Evolutionary conservation across 2,329 filamentous ascomycete species (phyloP).

Genomic region (Chrysoporthe cubensis): DNA sequence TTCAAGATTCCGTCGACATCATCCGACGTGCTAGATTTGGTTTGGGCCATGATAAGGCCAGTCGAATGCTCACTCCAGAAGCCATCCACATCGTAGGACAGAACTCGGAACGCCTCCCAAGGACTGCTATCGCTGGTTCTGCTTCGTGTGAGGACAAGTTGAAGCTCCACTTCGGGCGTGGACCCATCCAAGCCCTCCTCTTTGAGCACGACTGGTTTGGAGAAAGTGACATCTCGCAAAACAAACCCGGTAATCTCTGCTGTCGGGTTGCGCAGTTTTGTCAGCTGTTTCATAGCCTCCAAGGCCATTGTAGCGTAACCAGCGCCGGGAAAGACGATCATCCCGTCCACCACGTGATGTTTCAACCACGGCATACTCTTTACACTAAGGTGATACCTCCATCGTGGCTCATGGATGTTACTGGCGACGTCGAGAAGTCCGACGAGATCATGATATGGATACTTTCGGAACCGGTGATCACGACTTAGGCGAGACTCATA

Average conservation of each 20-base stretch:
- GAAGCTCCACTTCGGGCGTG: constrained; percentile 16
- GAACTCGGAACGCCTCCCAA: constrained; percentile 14
- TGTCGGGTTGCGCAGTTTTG: neutral
- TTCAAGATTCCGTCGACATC: constrained; percentile 2
- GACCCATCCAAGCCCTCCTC: neutral
- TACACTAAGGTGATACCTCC: constrained; percentile 11
- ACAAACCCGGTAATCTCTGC: neutral
- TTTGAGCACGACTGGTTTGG: constrained; percentile 14
- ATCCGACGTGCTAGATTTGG: neutral
- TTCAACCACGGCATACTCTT: constrained; percentile 11
- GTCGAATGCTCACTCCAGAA: constrained; percentile 18
- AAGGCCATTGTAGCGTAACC: constrained; percentile 13
- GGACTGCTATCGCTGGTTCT: constrained; percentile 11
- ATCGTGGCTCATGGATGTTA: constrained; percentile 2
- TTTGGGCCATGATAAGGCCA: constrained; percentile 2
- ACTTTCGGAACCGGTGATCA: constrained; percentile 31
- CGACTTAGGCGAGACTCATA: constrained; percentile 25
- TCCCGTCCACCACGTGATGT: constrained; percentile 10
- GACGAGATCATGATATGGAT: constrained; percentile 36
- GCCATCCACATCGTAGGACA: constrained; percentile 6
- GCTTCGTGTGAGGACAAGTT: constrained; percentile 12
- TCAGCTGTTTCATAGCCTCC: constrained; percentile 14
- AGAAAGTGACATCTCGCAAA: constrained; percentile 12
- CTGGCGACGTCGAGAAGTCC: neutral
- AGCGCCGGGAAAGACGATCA: constrained; percentile 15